Conservation (phyloP, 2,329 filamentous ascomycete species). For the Verticillium longisporum region DNA sequence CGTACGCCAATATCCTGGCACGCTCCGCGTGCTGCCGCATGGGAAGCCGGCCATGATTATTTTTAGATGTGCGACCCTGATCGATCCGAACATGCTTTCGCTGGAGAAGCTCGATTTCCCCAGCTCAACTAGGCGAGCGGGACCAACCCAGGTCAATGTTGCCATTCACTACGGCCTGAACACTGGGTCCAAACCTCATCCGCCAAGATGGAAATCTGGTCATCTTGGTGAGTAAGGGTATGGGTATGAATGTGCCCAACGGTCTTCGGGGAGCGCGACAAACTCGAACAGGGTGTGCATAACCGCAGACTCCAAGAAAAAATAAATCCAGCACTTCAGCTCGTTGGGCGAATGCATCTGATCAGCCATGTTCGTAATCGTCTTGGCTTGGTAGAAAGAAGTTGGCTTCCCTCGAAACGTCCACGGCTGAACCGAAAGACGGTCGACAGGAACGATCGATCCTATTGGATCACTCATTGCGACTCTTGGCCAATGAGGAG, state of each 20-base stretch:
- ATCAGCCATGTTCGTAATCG: too few relatives aligned
- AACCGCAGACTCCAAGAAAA: too few relatives aligned
- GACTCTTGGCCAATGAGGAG: conserved; percentile 6
- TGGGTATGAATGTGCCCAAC: too few relatives aligned
- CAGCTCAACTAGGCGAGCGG: conserved; percentile 5
- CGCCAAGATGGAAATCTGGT: too few relatives aligned
- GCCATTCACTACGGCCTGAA: too few relatives aligned
- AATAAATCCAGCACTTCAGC: too few relatives aligned
- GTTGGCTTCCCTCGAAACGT: conserved; percentile 3
- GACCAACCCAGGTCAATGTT: background rate
- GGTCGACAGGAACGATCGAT: conserved; percentile 1
- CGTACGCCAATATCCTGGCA: background rate
- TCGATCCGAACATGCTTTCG: background rate
- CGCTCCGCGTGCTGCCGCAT: background rate
- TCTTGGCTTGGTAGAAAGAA: background rate
- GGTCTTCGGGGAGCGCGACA: too few relatives aligned
- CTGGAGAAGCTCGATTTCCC: conserved; percentile 6
- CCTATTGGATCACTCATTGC: conserved; percentile 6
- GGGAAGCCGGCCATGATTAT: conserved; percentile 8
- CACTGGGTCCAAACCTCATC: too few relatives aligned
- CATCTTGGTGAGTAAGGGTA: too few relatives aligned
- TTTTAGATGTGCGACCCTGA: conserved; percentile 9
- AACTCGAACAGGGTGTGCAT: too few relatives aligned
- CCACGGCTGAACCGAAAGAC: conserved; percentile 5
- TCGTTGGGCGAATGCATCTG: too few relatives aligned